Conservation (phyloP, 73 alveolate species). For the Uronychia setigera region DNA sequence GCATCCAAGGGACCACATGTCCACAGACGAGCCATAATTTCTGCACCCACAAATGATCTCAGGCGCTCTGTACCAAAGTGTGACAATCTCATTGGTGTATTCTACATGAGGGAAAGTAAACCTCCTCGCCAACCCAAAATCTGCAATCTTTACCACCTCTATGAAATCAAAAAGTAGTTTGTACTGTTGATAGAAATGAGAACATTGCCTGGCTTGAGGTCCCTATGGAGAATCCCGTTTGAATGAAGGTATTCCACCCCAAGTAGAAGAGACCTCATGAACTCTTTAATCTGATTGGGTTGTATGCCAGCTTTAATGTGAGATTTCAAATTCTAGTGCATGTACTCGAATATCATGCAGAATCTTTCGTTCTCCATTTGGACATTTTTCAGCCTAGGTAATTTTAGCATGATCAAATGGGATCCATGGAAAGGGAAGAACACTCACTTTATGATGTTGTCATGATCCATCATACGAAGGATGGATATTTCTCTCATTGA, state of each 20-base stretch:
- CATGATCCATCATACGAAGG: neutral
- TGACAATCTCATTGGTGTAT: slow-evolving; percentile 52
- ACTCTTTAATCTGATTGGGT: neutral
- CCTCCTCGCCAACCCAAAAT: slow-evolving; percentile 70
- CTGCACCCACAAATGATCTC: slow-evolving; percentile 56
- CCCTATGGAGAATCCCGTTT: slow-evolving; percentile 52
- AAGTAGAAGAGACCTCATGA: slow-evolving; percentile 6
- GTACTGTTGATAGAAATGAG: slow-evolving; percentile 23
- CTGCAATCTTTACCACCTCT: slow-evolving; percentile 74
- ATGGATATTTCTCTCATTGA: neutral
- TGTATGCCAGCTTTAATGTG: neutral
- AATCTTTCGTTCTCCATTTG: neutral
- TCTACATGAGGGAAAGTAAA: slow-evolving; percentile 17
- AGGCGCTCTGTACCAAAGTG: slow-evolving; percentile 69
- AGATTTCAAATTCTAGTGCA: neutral
- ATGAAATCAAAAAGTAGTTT: slow-evolving; percentile 42
- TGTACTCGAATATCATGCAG: neutral
- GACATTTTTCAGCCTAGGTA: neutral
- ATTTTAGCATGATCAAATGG: too few relatives aligned
- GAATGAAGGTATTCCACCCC: slow-evolving; percentile 21
- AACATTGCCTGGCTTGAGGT: slow-evolving; percentile 64
- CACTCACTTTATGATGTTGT: neutral
- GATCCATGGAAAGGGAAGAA: too few relatives aligned
- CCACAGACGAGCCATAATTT: slow-evolving; percentile 66
- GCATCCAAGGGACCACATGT: slow-evolving; percentile 76